Evolutionary conservation across 2,329 filamentous ascomycete genomes (phyloP).

Genomic region (Fusarium azukiicola): DNA sequence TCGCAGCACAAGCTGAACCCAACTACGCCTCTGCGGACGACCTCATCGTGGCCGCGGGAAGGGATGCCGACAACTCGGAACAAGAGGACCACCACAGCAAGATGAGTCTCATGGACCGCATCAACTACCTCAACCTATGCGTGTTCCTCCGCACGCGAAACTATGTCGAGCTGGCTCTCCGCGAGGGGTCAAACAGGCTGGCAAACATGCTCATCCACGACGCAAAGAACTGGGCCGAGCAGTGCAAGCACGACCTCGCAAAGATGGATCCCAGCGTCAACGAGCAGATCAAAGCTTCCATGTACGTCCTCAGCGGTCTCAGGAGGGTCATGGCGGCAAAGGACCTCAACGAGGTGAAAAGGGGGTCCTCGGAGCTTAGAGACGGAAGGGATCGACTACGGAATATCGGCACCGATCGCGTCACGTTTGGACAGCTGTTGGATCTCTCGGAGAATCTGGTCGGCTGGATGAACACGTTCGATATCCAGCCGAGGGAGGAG

Average conservation of each 20-base stretch:
- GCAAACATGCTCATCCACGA: slow-evolving; percentile 30
- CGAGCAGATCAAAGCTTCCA: slow-evolving; percentile 25
- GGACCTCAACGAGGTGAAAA: not conserved
- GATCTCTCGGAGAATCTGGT: slow-evolving; percentile 18
- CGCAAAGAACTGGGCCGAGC: slow-evolving; percentile 27
- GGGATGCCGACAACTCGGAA: too few species aligned
- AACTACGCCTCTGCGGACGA: slow-evolving; percentile 26
- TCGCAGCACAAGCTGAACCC: not conserved
- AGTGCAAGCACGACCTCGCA: slow-evolving; percentile 28
- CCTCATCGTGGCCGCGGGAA: slow-evolving; percentile 19
- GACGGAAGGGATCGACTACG: not conserved
- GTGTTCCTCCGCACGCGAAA: slow-evolving; percentile 43
- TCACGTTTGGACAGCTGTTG: slow-evolving; percentile 26
- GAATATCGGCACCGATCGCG: not conserved
- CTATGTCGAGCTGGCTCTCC: slow-evolving; percentile 37
- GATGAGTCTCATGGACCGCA: slow-evolving; percentile 34
- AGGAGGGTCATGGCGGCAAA: slow-evolving; percentile 13
- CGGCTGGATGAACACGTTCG: not conserved
- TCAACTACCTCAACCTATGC: slow-evolving; percentile 44
- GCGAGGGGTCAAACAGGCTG: slow-evolving; percentile 8
- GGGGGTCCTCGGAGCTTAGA: not conserved
- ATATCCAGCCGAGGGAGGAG: not conserved
- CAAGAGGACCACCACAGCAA: not conserved
- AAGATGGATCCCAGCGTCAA: slow-evolving; percentile 39
- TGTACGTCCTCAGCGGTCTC: slow-evolving; percentile 33